Conservation (phyloP, 441 rosid genomes). For the Lepidium campestre region DNA sequence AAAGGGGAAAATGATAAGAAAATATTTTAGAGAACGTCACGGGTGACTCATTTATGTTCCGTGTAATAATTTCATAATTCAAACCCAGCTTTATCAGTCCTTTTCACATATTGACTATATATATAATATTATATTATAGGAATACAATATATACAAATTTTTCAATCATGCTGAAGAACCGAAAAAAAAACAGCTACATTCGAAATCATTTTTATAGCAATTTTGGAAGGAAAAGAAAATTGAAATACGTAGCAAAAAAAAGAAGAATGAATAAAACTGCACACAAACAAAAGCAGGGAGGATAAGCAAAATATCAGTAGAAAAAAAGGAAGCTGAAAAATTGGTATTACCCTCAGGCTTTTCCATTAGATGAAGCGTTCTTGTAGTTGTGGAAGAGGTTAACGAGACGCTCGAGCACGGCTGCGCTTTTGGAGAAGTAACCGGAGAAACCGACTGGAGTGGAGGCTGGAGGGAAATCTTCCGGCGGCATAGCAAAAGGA, state of each 20-base stretch:
- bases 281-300: conserved; percentile 10
- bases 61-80: conserved; percentile 11
- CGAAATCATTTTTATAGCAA: not conserved
- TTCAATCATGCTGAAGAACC: not conserved
- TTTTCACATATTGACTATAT: conserved; percentile 5
- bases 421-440: conserved; percentile 90
- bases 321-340: not conserved
- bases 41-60: conserved; percentile 11
- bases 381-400: conserved; percentile 96
- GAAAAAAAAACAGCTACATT: not conserved
- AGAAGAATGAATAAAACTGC: conserved; percentile 7
- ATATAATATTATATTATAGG: not conserved
- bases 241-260: not conserved
- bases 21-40: not conserved
- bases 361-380: conserved; percentile 55
- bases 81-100: conserved; percentile 3
- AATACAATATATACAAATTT: not conserved
- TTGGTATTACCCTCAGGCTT: conserved; percentile 3
- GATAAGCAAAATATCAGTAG: not conserved
- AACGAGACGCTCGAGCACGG: conserved; percentile 94
- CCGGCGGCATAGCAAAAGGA: conserved; percentile 98
- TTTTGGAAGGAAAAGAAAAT: not conserved
- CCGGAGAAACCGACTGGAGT: conserved; percentile 96
- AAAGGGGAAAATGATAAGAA: not conserved
- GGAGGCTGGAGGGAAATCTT: conserved; percentile 95